phyloP scores from a whole-genome alignment of 139 green algal genomes.

The Eudorina sp. region DNA sequence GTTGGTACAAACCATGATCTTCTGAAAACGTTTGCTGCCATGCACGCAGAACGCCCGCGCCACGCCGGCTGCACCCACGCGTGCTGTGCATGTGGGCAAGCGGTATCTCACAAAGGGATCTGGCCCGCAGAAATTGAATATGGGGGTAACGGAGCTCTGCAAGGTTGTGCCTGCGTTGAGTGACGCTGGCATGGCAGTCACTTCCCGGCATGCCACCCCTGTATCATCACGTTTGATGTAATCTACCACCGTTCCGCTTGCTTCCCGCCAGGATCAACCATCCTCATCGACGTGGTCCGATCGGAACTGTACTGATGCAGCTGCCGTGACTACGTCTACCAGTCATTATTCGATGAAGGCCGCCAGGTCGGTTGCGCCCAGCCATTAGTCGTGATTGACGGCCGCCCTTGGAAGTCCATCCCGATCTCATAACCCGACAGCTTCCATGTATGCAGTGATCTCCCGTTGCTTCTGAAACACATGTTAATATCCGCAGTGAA shows the following conservation, averaged over 20 bases:
- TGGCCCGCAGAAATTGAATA: background rate
- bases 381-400: no score
- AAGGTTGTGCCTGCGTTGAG: conserved; percentile 32
- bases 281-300: conserved; percentile 68
- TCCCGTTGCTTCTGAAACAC: background rate
- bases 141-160: background rate
- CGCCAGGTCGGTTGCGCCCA: conserved; percentile 59
- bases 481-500: background rate
- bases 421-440: no score
- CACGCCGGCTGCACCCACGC: background rate
- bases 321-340: conserved; percentile 84
- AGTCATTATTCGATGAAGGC: conserved; percentile 70
- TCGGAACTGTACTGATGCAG: conserved; percentile 81
- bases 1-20: no score
- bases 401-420: no score
- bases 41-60: background rate
- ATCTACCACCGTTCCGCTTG: no score
- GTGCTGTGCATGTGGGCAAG: conserved; percentile 27
- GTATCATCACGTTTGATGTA: no score
- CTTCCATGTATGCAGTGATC: no score
- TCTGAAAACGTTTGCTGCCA: no score
- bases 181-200: no score
- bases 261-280: background rate
- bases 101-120: background rate
- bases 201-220: background rate